Percentiles rank a stretch among this genome's conserved stretches.
These are phyloP conservation scores for Exophiala phaeomuriformis DNA, from an alignment of 2,329 filamentous ascomycete species.

Conservation along the genomic window DNA sequence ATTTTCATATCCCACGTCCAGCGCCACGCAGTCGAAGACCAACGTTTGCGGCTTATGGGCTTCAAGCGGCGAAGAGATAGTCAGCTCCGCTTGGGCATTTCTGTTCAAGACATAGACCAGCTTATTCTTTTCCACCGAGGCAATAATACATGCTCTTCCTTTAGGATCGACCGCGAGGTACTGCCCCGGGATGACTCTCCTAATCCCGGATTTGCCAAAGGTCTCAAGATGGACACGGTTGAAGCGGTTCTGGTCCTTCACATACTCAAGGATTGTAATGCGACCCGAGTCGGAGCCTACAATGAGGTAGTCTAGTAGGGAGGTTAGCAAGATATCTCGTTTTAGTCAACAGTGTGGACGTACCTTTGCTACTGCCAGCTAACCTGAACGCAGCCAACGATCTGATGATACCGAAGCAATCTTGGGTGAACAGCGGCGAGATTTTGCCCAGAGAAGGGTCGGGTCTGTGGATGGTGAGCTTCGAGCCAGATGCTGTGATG, in stretches of 20 bases:
- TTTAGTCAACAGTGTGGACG: neutral
- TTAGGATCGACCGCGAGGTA: slow-evolving; percentile 95
- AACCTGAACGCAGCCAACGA: slow-evolving; percentile 81
- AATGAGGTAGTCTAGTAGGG: slow-evolving; percentile 76
- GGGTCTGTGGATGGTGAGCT: slow-evolving; percentile 77
- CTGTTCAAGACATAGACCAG: slow-evolving; percentile 97
- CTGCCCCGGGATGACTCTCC: slow-evolving; percentile 88
- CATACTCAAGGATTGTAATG: slow-evolving; percentile 88
- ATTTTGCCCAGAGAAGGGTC: slow-evolving; percentile 81
- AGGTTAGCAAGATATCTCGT: slow-evolving; percentile 8
- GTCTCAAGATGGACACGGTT: slow-evolving; percentile 89
- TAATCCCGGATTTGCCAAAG: slow-evolving; percentile 92
- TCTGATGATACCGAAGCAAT: slow-evolving; percentile 93
- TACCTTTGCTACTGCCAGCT: slow-evolving; percentile 93
- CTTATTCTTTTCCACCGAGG: slow-evolving; percentile 97
- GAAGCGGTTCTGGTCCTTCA: slow-evolving; percentile 78
- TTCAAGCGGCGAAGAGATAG: slow-evolving; percentile 93
- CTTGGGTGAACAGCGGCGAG: slow-evolving; percentile 76
- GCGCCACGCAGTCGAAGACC: slow-evolving; percentile 75
- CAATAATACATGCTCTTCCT: slow-evolving; percentile 87
- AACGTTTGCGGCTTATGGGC: slow-evolving; percentile 89
- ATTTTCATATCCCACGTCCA: slow-evolving; percentile 96
- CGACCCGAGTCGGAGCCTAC: slow-evolving; percentile 92
- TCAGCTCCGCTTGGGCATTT: slow-evolving; percentile 86
- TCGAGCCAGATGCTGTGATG: slow-evolving; percentile 83